phyloP scores from a whole-genome alignment of 108 stramenopile genomes.

The Nitzschia putrida region DNA sequence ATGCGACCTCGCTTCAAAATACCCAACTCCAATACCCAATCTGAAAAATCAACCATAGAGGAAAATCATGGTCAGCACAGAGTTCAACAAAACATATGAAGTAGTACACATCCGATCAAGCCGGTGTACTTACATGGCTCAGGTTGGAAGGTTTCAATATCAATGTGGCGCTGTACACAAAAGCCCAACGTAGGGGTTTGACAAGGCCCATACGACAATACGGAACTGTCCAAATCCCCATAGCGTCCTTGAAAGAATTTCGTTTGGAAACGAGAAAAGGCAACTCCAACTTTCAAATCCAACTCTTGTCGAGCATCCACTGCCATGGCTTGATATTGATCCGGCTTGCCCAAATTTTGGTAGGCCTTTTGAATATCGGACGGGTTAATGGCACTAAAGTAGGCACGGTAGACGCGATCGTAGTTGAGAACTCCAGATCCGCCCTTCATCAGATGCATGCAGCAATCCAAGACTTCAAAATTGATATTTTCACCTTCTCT shows the following conservation, averaged over 20 bases:
- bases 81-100: too few relatives aligned
- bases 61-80: too few relatives aligned
- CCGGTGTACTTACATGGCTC: constrained; percentile 67
- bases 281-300: constrained; percentile 94
- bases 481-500: constrained; percentile 96
- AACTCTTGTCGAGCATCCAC: constrained; percentile 96
- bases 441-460: constrained; percentile 67
- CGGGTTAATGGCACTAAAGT: constrained; percentile 94
- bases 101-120: not conserved
- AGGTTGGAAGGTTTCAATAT: constrained; percentile 92
- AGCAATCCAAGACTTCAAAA: constrained; percentile 92
- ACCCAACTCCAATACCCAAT: constrained; percentile 80
- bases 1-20: constrained; percentile 74
- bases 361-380: constrained; percentile 91
- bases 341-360: constrained; percentile 73
- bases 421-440: constrained; percentile 43
- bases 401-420: constrained; percentile 89
- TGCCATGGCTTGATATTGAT: constrained; percentile 81
- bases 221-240: constrained; percentile 85
- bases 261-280: constrained; percentile 95
- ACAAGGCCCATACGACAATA: constrained; percentile 95
- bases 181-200: constrained; percentile 97
- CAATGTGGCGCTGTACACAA: constrained; percentile 91
- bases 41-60: too few relatives aligned
- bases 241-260: constrained; percentile 89